Conservation (phyloP, 2,329 filamentous ascomycete genomes). For the Didymella pinodella region DNA sequence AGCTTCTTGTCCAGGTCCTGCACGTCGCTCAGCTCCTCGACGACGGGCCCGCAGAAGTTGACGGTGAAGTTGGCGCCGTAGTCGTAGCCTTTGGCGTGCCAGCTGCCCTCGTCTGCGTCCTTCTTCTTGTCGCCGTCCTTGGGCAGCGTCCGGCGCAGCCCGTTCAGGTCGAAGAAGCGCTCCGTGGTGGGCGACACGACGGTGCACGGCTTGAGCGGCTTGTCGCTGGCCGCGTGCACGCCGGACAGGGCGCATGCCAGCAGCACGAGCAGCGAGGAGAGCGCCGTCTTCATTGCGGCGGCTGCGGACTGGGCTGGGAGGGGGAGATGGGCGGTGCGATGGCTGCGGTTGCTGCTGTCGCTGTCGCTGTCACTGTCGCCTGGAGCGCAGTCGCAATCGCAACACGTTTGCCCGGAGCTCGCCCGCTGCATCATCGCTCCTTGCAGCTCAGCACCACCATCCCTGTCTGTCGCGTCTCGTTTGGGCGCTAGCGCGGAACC, state of each 20-base stretch:
- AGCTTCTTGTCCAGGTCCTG: slow-evolving; percentile 67
- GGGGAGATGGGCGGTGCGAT: background rate
- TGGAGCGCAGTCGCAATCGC: slow-evolving; percentile 20
- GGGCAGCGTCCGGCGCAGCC: slow-evolving; percentile 62
- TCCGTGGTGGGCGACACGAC: slow-evolving; percentile 67
- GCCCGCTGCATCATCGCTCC: slow-evolving; percentile 13
- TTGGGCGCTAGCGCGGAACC: slow-evolving; percentile 6
- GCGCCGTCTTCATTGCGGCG: slow-evolving; percentile 38
- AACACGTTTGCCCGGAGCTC: slow-evolving; percentile 35
- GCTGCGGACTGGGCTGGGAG: background rate
- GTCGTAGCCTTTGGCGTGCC: slow-evolving; percentile 75
- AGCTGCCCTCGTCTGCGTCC: slow-evolving; percentile 65
- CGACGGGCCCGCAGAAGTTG: slow-evolving; percentile 81
- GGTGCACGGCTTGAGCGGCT: slow-evolving; percentile 65
- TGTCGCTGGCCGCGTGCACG: slow-evolving; percentile 51
- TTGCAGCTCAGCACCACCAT: background rate
- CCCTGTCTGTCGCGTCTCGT: slow-evolving; percentile 11
- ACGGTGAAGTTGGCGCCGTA: slow-evolving; percentile 83
- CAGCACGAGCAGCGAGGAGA: slow-evolving; percentile 38
- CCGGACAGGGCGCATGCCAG: slow-evolving; percentile 43
- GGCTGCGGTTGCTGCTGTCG: background rate
- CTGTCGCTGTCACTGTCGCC: background rate
- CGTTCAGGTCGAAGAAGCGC: slow-evolving; percentile 69
- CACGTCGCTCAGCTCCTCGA: slow-evolving; percentile 69
- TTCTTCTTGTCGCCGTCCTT: slow-evolving; percentile 55